A percentile compares a stretch with the other conserved stretches of the same genome.
phyloP scores from a whole-genome alignment of 1,284 basidiomycete genomes.

The Clitocybe nebularis region DNA sequence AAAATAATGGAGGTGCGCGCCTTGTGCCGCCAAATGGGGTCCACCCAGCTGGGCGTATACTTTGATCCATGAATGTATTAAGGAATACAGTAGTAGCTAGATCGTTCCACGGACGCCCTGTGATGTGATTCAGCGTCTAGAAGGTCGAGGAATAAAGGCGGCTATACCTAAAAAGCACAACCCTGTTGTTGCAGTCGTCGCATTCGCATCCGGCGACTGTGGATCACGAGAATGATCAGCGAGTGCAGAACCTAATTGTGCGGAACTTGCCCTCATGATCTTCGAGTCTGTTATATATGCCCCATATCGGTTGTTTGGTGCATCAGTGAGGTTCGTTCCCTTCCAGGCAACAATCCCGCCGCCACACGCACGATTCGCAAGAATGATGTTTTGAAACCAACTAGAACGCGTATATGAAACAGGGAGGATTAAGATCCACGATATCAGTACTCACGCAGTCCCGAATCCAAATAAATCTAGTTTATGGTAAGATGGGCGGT shows the following conservation, averaged over 20 bases:
- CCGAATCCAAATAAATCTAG: constrained; percentile 56
- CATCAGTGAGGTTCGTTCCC: constrained; percentile 50
- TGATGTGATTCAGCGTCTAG: not conserved
- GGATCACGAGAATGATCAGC: not conserved
- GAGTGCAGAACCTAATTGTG: constrained; percentile 7
- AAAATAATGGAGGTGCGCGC: constrained; percentile 25
- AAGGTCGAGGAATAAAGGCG: no score
- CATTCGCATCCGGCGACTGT: constrained; percentile 59
- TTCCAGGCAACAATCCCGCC: constrained; percentile 63
- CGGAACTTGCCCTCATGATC: constrained; percentile 48
- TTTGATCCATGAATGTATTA: constrained; percentile 57
- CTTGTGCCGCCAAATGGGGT: constrained; percentile 44
- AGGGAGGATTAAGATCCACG: not conserved
- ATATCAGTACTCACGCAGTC: constrained; percentile 49
- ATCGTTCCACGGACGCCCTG: constrained; percentile 63
- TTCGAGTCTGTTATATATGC: constrained; percentile 56
- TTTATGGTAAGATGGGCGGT: constrained; percentile 4
- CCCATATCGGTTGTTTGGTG: constrained; percentile 52
- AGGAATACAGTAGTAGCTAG: constrained; percentile 53
- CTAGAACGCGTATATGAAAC: constrained; percentile 24
- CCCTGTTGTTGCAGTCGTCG: constrained; percentile 39
- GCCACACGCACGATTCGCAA: constrained; percentile 60
- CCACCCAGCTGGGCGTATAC: constrained; percentile 49
- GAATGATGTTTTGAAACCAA: constrained; percentile 56
- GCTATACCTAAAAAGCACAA: constrained; percentile 48